Conservation (phyloP, 495 filamentous ascomycete species). For the Monascus purpureus region DNA sequence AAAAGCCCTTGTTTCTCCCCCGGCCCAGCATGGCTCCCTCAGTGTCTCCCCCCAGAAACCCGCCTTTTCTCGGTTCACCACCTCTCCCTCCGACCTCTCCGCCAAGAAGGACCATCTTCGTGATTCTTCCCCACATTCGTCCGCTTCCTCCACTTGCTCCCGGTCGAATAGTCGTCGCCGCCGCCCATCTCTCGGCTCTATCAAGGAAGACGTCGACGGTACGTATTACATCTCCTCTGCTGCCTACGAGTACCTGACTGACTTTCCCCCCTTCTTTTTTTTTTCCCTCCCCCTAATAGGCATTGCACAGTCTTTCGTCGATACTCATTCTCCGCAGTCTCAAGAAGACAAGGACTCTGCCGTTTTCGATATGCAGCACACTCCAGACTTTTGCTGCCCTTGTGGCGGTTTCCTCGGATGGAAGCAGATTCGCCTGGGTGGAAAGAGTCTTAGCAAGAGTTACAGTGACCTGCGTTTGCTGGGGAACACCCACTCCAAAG, state of each 20-base stretch:
- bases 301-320: slow-evolving; percentile 60
- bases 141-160: slow-evolving; percentile 26
- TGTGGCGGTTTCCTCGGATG: slow-evolving; percentile 58
- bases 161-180: slow-evolving; percentile 28
- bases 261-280: not conserved
- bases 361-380: slow-evolving; percentile 23
- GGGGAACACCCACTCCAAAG: slow-evolving; percentile 27
- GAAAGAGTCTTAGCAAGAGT: slow-evolving; percentile 56
- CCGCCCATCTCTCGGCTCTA: slow-evolving; percentile 29
- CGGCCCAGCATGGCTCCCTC: no score
- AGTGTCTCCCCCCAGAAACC: slow-evolving; percentile 12
- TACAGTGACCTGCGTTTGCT: slow-evolving; percentile 51
- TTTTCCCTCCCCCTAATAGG: slow-evolving; percentile 13
- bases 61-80: slow-evolving; percentile 10
- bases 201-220: slow-evolving; percentile 35
- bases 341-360: slow-evolving; percentile 31
- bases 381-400: slow-evolving; percentile 52
- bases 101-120: slow-evolving; percentile 12
- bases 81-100: slow-evolving; percentile 7
- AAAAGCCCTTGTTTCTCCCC: no score
- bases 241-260: not conserved
- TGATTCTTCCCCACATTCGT: slow-evolving; percentile 21
- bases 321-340: slow-evolving; percentile 48
- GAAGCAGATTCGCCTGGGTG: slow-evolving; percentile 55
- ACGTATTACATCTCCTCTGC: slow-evolving; percentile 3